Base-by-base conservation (phyloP, 805 yeast species). In the Yamadazyma ubonensis region DNA sequence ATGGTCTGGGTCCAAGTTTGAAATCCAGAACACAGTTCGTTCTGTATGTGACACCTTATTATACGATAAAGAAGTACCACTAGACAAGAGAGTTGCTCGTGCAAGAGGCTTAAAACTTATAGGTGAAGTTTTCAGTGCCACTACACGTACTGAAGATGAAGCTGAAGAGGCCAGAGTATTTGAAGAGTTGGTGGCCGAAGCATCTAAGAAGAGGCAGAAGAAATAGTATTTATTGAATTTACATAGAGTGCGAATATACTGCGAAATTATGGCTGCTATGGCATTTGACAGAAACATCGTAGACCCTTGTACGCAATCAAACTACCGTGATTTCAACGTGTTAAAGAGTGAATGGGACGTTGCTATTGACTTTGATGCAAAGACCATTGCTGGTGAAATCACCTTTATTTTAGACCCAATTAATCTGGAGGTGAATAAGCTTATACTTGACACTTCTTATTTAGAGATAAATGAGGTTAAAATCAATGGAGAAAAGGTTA, bases 1-100 rank as follows among this genome's bases (percentile, higher is more conserved):
- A 6, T 86, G 95, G 95, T 79, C 79, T 9, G 88, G 91, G 0
- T 80, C 90, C 9, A 82, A 76, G 53, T 84, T 79, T 55, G 95
- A 86, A 58, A 85, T 86, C 38, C 84, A 81, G 57, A 72, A 83
- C 10, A 83, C 88, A 0, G 70, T 83, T 38, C 75, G 86, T 49
- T 77, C 72, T 9, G 93, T 85, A 9, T 84, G 91, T 62, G 83
- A 83, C 50, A 66, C 63, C 29, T 72, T 85, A 2, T 61, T 86
- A 33, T 71, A 76, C 38, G 91, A 86, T 50, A 68, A 75, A 39
- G 65, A 67, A 0, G 78, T 73, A 5, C 59, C 74, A 3, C 49
- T 71, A 30, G 65, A 63, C 6, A 73, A 67, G 7, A 59, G 81
- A 36, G 55, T 75, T 5, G 74, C 75, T 40, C 67, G 91, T 48